Conservation (phyloP, 2,329 filamentous ascomycete species). For the Sphaerulina musiva region DNA sequence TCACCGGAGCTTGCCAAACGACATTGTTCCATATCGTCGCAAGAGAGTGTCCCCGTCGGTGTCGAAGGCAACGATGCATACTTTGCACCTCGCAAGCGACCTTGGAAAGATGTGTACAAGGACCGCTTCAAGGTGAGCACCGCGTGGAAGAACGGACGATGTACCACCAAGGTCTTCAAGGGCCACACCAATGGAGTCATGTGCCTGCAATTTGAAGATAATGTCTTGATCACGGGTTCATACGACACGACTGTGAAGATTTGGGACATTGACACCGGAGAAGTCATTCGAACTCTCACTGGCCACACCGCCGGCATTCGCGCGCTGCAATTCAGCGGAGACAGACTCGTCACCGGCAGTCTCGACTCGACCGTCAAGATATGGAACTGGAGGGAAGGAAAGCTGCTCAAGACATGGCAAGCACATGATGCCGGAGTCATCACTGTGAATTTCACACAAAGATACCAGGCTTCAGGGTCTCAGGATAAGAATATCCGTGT, state of each 20-base stretch:
- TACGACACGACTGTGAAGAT: slow-evolving; percentile 95
- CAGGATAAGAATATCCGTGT: slow-evolving; percentile 86
- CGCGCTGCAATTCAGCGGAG: slow-evolving; percentile 86
- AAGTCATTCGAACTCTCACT: slow-evolving; percentile 74
- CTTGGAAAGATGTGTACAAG: slow-evolving; percentile 96
- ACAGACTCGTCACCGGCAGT: slow-evolving; percentile 82
- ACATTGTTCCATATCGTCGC: slow-evolving; percentile 21
- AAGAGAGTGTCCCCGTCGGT: slow-evolving; percentile 9
- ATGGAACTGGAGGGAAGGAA: slow-evolving; percentile 94
- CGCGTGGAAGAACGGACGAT: slow-evolving; percentile 96
- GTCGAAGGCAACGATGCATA: slow-evolving; percentile 36
- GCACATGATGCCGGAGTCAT: slow-evolving; percentile 79
- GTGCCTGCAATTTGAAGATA: slow-evolving; percentile 75
- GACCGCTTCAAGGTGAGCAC: slow-evolving; percentile 92
- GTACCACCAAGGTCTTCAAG: slow-evolving; percentile 72
- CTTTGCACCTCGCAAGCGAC: slow-evolving; percentile 51
- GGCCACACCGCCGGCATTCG: slow-evolving; percentile 81
- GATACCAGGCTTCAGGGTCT: slow-evolving; percentile 79
- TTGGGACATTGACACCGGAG: slow-evolving; percentile 85
- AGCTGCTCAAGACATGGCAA: slow-evolving; percentile 72
- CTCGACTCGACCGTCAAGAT: slow-evolving; percentile 82
- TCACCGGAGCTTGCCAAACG: slow-evolving; percentile 28
- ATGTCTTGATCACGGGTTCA: slow-evolving; percentile 84
- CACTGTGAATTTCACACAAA: slow-evolving; percentile 77
- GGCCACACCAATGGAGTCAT: slow-evolving; percentile 85